A percentile compares a stretch with the other conserved stretches of the same genome.
These are phyloP conservation scores for Orbilia quercus DNA, from an alignment of 2,329 filamentous ascomycete species.

Conservation along the genomic window DNA sequence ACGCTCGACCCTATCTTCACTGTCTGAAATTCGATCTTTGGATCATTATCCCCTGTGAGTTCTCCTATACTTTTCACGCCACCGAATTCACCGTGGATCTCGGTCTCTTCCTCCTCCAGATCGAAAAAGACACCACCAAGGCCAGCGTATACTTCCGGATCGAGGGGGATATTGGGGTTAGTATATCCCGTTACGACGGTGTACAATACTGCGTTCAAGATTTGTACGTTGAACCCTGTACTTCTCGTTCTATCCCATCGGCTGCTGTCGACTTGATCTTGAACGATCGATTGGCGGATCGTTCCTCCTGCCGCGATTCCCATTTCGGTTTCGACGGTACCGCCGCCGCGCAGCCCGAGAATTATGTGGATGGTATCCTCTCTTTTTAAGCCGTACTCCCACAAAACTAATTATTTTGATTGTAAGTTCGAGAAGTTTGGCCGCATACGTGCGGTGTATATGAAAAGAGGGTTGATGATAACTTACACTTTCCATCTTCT, in stretches of 20 bases:
- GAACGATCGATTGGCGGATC: conserved; percentile 63
- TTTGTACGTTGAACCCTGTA: conserved; percentile 63
- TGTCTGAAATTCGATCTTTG: not conserved
- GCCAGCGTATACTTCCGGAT: conserved; percentile 61
- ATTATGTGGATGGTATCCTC: conserved; percentile 1
- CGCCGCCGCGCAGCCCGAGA: conserved; percentile 5
- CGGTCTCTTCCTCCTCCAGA: conserved; percentile 59
- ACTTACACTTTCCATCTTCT: conserved; percentile 78
- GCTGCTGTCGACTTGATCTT: conserved; percentile 59
- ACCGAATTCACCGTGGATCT: conserved; percentile 18
- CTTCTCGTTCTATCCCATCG: conserved; percentile 11
- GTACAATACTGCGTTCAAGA: conserved; percentile 63
- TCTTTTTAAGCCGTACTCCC: not conserved
- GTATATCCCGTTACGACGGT: conserved; percentile 62
- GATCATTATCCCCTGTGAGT: not conserved
- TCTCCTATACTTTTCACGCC: conserved; percentile 23
- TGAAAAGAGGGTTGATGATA: not conserved
- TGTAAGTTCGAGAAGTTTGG: not conserved
- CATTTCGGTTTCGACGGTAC: conserved; percentile 59
- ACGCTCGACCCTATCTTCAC: conserved; percentile 6
- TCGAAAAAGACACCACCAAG: conserved; percentile 63
- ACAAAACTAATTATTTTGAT: conserved; percentile 9
- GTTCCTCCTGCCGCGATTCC: conserved; percentile 63
- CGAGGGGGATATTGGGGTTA: conserved; percentile 62
- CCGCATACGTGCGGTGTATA: not conserved